Percentiles rank a stretch among this genome's conserved stretches.
Evolutionary conservation across 2,329 filamentous ascomycete genomes (phyloP).

Genomic region (Ceratocystis cubensis): DNA sequence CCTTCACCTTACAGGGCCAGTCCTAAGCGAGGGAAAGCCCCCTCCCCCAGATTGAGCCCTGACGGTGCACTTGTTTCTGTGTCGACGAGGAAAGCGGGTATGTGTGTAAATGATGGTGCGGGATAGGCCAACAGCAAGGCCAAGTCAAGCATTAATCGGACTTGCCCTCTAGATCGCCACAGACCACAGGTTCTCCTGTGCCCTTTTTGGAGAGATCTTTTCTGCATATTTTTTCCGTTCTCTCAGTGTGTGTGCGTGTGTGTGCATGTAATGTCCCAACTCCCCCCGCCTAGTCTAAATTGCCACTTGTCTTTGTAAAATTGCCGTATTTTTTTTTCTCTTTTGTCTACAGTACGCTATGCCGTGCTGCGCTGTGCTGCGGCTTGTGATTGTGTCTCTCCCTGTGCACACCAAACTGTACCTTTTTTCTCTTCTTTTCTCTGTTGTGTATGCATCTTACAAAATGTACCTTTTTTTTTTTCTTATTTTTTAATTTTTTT

Average conservation of each 20-base stretch:
- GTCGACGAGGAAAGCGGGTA: too few relatives aligned
- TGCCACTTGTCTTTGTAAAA: too few relatives aligned
- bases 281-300: too few relatives aligned
- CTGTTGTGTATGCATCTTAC: too few relatives aligned
- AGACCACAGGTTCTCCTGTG: conserved; percentile 6
- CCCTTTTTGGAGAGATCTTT: neutral
- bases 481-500: neutral
- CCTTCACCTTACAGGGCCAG: too few relatives aligned
- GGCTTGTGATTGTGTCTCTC: conserved; percentile 1
- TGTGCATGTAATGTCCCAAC: too few relatives aligned
- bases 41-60: neutral
- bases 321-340: neutral
- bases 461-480: neutral
- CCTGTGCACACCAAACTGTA: neutral
- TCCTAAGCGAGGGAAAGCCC: neutral
- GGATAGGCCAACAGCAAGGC: neutral
- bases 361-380: neutral
- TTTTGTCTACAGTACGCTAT: neutral
- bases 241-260: neutral
- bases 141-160: neutral
- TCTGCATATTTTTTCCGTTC: neutral
- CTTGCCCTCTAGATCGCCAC: conserved; percentile 1
- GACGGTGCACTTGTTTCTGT: too few relatives aligned
- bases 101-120: neutral
- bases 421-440: neutral